Conservation (phyloP, 352 stramenopile species). For the Phytophthora colocasiae region DNA sequence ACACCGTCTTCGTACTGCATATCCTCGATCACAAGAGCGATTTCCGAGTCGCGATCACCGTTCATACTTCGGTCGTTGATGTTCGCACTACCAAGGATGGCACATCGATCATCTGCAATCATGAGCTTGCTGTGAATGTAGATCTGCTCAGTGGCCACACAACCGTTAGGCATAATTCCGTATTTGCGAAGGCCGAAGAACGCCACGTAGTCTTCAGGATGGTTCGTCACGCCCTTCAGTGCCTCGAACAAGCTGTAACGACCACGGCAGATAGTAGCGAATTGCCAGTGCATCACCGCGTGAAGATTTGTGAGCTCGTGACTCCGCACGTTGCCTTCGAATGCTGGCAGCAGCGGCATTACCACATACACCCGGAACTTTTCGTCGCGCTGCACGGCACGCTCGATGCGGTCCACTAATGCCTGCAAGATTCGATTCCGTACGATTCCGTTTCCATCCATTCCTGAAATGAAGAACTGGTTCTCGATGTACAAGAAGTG, state of each 20-base stretch:
- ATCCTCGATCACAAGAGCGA: slow-evolving; percentile 86
- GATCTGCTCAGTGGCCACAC: slow-evolving; percentile 88
- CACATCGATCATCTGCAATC: slow-evolving; percentile 91
- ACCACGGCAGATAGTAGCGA: slow-evolving; percentile 85
- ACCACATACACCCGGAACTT: slow-evolving; percentile 87
- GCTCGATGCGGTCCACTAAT: slow-evolving; percentile 83
- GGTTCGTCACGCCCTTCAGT: slow-evolving; percentile 65
- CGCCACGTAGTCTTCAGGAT: slow-evolving; percentile 79
- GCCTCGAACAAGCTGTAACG: slow-evolving; percentile 79
- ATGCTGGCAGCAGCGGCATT: slow-evolving; percentile 85
- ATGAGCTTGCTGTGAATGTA: slow-evolving; percentile 94
- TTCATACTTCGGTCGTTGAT: slow-evolving; percentile 97
- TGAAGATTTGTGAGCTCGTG: slow-evolving; percentile 88
- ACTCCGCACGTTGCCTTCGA: slow-evolving; percentile 86
- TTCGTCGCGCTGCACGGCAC: slow-evolving; percentile 74
- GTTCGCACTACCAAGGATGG: slow-evolving; percentile 94
- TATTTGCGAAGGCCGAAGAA: slow-evolving; percentile 90
- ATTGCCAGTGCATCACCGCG: slow-evolving; percentile 92
- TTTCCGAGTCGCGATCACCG: slow-evolving; percentile 91
- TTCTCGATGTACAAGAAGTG: slow-evolving; percentile 95
- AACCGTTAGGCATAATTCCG: slow-evolving; percentile 80
- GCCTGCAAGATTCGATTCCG: slow-evolving; percentile 86
- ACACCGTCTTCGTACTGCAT: slow-evolving; percentile 78
- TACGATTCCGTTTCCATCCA: slow-evolving; percentile 78
- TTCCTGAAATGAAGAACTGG: slow-evolving; percentile 92